Evolutionary conservation across 352 stramenopile species (phyloP), one percentile per base, ranked within the genome.

Genomic region (Phytopythium oedochilum): DNA sequence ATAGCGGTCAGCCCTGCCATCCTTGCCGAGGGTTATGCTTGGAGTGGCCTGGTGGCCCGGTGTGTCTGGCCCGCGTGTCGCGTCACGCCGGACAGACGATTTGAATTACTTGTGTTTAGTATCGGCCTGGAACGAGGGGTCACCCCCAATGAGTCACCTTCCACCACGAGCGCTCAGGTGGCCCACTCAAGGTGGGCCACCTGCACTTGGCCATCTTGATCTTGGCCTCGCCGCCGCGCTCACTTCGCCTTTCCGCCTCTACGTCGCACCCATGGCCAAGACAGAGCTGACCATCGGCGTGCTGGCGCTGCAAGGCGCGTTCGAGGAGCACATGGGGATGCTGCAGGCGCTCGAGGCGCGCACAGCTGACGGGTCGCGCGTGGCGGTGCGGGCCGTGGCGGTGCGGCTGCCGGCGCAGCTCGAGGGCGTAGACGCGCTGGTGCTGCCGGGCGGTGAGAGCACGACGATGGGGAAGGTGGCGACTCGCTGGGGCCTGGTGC

Each of bases 401-500:
- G 80, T 97, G 32, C 80, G 90, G 28, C 67, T 94, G 51, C 84
- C 86, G 0, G 69, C 87, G 59, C 75, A 97, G 46, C 69, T 97
- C 20, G 63, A 81, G 32, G 66, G 66, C 40, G 66, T 97, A 28
- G 88, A 98, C 66, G 96, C 87, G 32, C 83, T 99, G 23, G 80
- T 99, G 47, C 69, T 99, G 29, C 96, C 96, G 2, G 96, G 96
- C 18, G 96, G 96, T 14, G 96, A 99, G 79, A 97, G 86, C 55
- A 98, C 96, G 1, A 97, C 96, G 9, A 99, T 99, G 70, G 87
- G 88, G 60, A 93, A 97, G 47, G 82, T 97, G 43, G 89, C 89
- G 12, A 80, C 86, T 50, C 75, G 80, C 45, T 92, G 75, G 73
- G 86, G 86, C 1, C 67, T 96, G 28, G 66, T 86, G 39, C 51